Percentiles rank a stretch among this genome's conserved stretches.
Conservation (phyloP, 2,329 filamentous ascomycete genomes). For the Talaromyces sp. region DNA sequence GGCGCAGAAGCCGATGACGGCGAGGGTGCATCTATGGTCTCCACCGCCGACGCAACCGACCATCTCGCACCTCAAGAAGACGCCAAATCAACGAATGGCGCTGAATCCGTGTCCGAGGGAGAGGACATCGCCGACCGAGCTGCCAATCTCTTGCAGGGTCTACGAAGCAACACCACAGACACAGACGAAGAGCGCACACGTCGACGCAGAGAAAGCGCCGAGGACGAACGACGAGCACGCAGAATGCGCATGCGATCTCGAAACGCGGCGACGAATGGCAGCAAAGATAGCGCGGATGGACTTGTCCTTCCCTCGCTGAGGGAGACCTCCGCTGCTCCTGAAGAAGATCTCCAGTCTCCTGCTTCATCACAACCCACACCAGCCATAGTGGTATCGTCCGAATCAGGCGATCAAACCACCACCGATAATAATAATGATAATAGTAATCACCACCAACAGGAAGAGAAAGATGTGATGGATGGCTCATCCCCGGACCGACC, state of each 20-base stretch:
- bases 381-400: slow-evolving; percentile 35
- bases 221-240: slow-evolving; percentile 69
- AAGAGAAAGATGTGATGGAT: neutral
- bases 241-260: slow-evolving; percentile 60
- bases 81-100: slow-evolving; percentile 33
- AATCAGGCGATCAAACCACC: slow-evolving; percentile 1
- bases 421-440: slow-evolving; percentile 5
- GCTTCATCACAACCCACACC: slow-evolving; percentile 28
- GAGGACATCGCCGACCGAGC: slow-evolving; percentile 83
- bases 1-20: slow-evolving; percentile 50
- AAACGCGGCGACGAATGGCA: slow-evolving; percentile 46
- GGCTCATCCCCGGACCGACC: slow-evolving; percentile 17
- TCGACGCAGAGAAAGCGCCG: slow-evolving; percentile 68
- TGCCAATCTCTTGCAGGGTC: slow-evolving; percentile 76
- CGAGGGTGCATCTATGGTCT: slow-evolving; percentile 38
- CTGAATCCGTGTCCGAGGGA: slow-evolving; percentile 45
- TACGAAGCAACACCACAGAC: slow-evolving; percentile 60
- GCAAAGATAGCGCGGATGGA: slow-evolving; percentile 37
- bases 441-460: neutral
- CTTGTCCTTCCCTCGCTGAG: slow-evolving; percentile 29
- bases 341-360: slow-evolving; percentile 25
- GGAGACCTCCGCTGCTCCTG: slow-evolving; percentile 32
- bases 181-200: slow-evolving; percentile 59
- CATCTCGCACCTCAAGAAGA: slow-evolving; percentile 49
- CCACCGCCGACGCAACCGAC: slow-evolving; percentile 38